Conservation (phyloP, 176 grass and related monocot species). For the Cenchrus fungigraminus region DNA sequence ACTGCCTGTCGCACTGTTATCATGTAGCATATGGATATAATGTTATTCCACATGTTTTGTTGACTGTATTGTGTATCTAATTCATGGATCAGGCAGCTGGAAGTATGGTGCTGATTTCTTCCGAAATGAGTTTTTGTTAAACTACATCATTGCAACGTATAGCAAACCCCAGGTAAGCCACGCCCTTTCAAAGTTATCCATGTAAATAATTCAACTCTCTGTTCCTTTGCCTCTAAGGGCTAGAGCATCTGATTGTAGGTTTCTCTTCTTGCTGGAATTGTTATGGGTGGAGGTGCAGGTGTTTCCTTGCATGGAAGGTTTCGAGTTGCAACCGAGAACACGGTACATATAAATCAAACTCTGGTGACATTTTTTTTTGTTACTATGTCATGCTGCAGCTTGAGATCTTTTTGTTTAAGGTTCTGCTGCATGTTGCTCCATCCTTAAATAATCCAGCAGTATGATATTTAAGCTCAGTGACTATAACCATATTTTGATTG, state of each 20-base stretch:
- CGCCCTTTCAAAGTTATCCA: slow-evolving; percentile 41
- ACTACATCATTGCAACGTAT: slow-evolving; percentile 91
- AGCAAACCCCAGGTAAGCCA: slow-evolving; percentile 80
- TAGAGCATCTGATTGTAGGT: slow-evolving; percentile 55
- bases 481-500: background rate
- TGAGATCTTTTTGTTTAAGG: slow-evolving; percentile 23
- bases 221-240: slow-evolving; percentile 5
- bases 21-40: slow-evolving; percentile 25
- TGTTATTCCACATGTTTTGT: slow-evolving; percentile 13
- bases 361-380: background rate
- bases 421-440: background rate
- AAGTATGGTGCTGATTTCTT: slow-evolving; percentile 80
- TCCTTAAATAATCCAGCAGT: background rate
- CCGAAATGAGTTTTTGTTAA: slow-evolving; percentile 74
- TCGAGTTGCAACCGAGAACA: slow-evolving; percentile 84
- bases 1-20: background rate
- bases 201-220: slow-evolving; percentile 15
- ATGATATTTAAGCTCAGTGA: background rate
- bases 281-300: slow-evolving; percentile 93
- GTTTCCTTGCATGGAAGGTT: slow-evolving; percentile 95
- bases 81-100: slow-evolving; percentile 70
- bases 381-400: slow-evolving; percentile 5
- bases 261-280: slow-evolving; percentile 88
- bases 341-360: slow-evolving; percentile 54
- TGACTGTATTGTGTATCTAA: slow-evolving; percentile 26